phyloP scores from a whole-genome alignment of 2,329 filamentous ascomycete genomes.

The Boeremia lycopersici region DNA sequence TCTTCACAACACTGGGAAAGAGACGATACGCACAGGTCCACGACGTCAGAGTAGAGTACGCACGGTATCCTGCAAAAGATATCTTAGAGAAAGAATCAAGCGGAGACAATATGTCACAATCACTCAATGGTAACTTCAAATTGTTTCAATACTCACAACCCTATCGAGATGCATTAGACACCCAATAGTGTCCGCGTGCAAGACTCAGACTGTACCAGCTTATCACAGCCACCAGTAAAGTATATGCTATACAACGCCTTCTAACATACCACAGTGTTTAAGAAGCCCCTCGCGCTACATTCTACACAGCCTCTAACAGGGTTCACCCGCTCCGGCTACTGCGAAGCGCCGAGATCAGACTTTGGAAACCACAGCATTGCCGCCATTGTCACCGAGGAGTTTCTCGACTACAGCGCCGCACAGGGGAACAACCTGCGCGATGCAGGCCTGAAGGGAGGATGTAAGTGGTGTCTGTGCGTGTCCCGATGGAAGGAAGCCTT shows the following conservation, averaged over 20 bases:
- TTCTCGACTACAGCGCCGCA: slow-evolving; percentile 65
- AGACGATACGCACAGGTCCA: slow-evolving; percentile 39
- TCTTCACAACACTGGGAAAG: slow-evolving; percentile 14
- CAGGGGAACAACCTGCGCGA: slow-evolving; percentile 64
- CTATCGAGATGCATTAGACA: background rate
- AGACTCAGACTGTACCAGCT: background rate
- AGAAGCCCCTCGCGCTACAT: slow-evolving; percentile 63
- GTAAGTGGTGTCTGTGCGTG: slow-evolving; percentile 69
- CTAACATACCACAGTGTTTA: slow-evolving; percentile 55
- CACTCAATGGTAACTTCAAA: slow-evolving; percentile 13
- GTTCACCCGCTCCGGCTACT: slow-evolving; percentile 67
- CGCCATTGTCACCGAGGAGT: slow-evolving; percentile 62
- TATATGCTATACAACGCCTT: background rate
- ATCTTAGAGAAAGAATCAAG: slow-evolving; percentile 4
- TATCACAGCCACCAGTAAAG: background rate
- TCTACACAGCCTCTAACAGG: slow-evolving; percentile 65
- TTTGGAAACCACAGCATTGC: slow-evolving; percentile 66
- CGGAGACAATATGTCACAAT: slow-evolving; percentile 9
- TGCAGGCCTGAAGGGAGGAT: slow-evolving; percentile 62
- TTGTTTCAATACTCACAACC: background rate
- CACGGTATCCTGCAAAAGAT: slow-evolving; percentile 13
- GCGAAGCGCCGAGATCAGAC: slow-evolving; percentile 60
- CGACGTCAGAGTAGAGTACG: slow-evolving; percentile 29
- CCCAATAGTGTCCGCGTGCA: background rate
- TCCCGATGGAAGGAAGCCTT: slow-evolving; percentile 66